A percentile compares a stretch with the other conserved stretches of the same genome.
These are phyloP conservation scores for Orbilia ellipsospora DNA, from an alignment of 2,329 filamentous ascomycete species.

Conservation along the genomic window DNA sequence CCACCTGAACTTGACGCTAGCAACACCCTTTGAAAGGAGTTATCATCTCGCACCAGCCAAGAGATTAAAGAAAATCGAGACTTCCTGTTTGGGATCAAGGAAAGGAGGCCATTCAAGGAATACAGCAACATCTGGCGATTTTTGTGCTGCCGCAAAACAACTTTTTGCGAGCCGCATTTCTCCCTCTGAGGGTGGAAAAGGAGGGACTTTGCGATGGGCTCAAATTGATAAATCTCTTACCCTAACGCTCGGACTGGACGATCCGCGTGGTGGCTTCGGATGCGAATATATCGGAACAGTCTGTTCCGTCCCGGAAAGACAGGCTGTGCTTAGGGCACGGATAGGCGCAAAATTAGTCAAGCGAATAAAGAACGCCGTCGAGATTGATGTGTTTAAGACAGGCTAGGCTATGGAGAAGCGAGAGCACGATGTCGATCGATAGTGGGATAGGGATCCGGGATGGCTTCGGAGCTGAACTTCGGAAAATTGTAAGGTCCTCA, in stretches of 20 bases:
- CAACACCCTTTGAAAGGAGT: too few species aligned
- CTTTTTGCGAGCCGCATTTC: constrained; percentile 24
- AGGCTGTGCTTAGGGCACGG: too few species aligned
- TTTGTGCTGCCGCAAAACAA: constrained; percentile 4
- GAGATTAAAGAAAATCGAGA: too few species aligned
- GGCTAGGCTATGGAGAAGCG: constrained; percentile 24
- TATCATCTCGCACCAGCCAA: too few species aligned
- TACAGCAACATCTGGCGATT: not conserved
- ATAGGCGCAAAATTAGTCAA: not conserved
- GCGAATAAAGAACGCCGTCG: not conserved
- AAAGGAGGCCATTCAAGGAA: not conserved
- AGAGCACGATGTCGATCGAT: constrained; percentile 35
- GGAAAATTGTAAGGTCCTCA: constrained; percentile 20
- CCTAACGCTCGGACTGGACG: constrained; percentile 1
- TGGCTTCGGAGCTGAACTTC: constrained; percentile 38
- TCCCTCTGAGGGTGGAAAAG: not conserved
- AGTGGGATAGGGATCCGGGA: constrained; percentile 7
- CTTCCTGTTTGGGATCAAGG: too few species aligned
- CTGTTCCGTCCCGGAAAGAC: not conserved
- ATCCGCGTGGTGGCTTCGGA: not conserved
- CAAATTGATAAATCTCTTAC: not conserved
- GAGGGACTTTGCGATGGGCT: not conserved
- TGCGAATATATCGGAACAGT: not conserved
- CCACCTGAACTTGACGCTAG: not conserved
- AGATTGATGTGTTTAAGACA: constrained; percentile 11